Conservation (phyloP, 1,284 basidiomycete species). For the Rhodotorula sp. region DNA sequence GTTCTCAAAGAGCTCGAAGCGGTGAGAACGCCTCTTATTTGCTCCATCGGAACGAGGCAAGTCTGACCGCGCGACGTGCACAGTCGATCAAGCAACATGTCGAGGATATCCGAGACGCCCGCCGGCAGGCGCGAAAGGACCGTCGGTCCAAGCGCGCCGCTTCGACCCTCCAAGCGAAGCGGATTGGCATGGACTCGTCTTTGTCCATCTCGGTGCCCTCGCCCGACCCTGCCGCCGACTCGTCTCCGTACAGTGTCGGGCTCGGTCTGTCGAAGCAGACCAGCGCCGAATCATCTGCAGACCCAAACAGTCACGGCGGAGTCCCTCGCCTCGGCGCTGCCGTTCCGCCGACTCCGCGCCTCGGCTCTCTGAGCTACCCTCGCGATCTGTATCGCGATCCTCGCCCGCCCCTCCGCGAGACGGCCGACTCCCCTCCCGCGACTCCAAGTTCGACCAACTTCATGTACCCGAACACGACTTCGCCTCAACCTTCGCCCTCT, state of each 20-base stretch:
- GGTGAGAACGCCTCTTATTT: background rate
- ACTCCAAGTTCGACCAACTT: background rate
- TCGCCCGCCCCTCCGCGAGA: background rate
- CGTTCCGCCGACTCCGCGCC: conserved; percentile 6
- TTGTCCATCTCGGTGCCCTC: conserved; percentile 12
- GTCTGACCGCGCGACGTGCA: no score
- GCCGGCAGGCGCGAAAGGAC: conserved; percentile 8
- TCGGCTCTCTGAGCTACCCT: background rate
- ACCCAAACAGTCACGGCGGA: background rate
- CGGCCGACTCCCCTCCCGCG: background rate
- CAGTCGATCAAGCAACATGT: conserved; percentile 19
- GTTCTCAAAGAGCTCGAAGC: conserved; percentile 26
- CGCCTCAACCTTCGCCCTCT: conserved; percentile 2
- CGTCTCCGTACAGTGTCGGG: background rate
- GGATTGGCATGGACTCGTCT: background rate
- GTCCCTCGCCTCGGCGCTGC: conserved; percentile 4
- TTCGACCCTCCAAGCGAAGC: conserved; percentile 2
- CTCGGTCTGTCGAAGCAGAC: background rate
- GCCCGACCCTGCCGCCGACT: background rate
- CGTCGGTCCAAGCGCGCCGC: conserved; percentile 1
- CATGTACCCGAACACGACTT: conserved; percentile 8
- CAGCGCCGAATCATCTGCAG: background rate
- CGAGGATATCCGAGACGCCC: conserved; percentile 17
- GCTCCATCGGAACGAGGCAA: no score
- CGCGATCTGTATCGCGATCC: background rate